Evolutionary conservation across 73 alveolate genomes (phyloP), one percentile per base, ranked within the genome.

Genomic region (Breviolum minutum): DNA sequence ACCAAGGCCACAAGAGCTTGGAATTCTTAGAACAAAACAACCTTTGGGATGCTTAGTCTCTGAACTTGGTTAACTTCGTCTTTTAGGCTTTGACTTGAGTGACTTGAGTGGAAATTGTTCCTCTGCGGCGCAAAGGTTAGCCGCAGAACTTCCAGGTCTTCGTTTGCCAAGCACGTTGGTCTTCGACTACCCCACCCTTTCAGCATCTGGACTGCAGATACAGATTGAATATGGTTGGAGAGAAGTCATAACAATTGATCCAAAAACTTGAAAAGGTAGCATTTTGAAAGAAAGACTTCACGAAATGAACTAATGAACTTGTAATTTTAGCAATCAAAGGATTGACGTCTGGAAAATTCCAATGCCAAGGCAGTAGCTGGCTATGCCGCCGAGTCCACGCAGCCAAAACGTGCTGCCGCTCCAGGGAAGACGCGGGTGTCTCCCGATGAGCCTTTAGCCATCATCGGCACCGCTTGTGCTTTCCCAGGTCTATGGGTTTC

Each of bases 131-230:
- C 26, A 24, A 19, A 91, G 97, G 88, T 64, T 92, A 9, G 90
- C 98, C 2, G n/a, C 82, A 6, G 98, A 92, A 68, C 98, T 92
- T 62, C 98, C 98, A 0, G 98, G 90, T 16, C 84, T 94, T 8
- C 61, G 94, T 27, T 84, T 94, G 40, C 94, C 99, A 13, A 94
- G 94, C 77, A 94, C 99, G 8, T 61, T 94, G 70, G 99, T 94
- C 74, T 94, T 94, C 73, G 99, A 94, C 81, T 80, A 94, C 94
- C 99, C 99, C 20, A 94, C 99, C 27, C 94, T 94, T 27, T 62
- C 87, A 1, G 99, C 86, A 19, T 17, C 77, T 40, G 8, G 63
- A 14, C 92, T 32, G 16, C 83, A 73, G 83, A 27, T 14, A 13
- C 12, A 10, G 40, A 24, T 24, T 9, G n/a, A 5, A 19, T 40